Base-by-base conservation (phyloP, 2,329 filamentous ascomycete species). In the Paecilomyces variotii region DNA sequence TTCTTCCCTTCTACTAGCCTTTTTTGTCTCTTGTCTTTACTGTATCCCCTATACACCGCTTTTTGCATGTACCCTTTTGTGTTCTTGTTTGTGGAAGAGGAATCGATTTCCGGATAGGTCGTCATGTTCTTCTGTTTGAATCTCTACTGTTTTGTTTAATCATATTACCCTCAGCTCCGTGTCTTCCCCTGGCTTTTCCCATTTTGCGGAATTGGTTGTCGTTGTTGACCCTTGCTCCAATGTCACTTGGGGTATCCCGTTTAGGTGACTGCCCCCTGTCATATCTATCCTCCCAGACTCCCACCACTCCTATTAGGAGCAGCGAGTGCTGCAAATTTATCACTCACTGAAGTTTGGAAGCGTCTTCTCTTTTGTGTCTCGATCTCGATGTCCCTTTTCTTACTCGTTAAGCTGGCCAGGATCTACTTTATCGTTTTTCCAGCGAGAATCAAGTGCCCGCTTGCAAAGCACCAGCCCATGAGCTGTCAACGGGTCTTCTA, bases 1-100 rank as follows among this genome's bases (percentile, higher is more conserved):
- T 64, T 62, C 66, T 69, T 65, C 60, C 66, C 45, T 64, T 62
- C 62, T 66, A 63, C 63, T 64, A 61, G 62, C 61, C 65, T 62
- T 64, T 64, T 62, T 60, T 64, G 30, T 58, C 59, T 63, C 61
- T 62, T 56, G 55, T 60, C 2, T 34, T 34, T 58, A 19, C 19
- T 57, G 52, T 59, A 58, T 56, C 57, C 64, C 63, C 61, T 59
- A 61, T 60, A 66, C 63, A 66, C 65, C 59, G 61, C 61, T 65
- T 60, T 64, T 61, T 61, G 62, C 63, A 65, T 68, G 62, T 66
- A 63, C 32, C 62, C 56, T 55, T 59, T 56, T 55, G 53, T 62
- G 60, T 53, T 65, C 51, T 59, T 61, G 61, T 61, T 62, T 63
- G 61, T 55, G 64, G 63, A 61, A 62, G 59, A 61, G 63, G 62